A percentile compares a stretch with the other conserved stretches of the same genome.
Conservation (phyloP, 2,329 filamentous ascomycete genomes). For the Blastomyces percursus region DNA sequence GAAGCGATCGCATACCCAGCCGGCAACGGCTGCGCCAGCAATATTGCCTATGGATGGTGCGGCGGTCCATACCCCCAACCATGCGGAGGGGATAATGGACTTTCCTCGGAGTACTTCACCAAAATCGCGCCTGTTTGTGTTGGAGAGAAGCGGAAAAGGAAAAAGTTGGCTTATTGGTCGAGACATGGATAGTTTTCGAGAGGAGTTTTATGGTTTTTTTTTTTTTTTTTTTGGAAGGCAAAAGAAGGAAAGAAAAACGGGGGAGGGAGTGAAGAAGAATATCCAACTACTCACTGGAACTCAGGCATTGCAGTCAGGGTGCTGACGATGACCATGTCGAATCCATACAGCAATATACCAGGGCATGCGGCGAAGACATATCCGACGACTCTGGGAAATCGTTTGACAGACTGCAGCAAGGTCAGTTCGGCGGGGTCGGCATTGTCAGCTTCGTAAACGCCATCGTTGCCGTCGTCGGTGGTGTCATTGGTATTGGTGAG, state of each 20-base stretch:
- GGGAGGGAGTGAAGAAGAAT: background rate
- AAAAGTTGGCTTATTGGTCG: background rate
- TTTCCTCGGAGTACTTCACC: conserved; percentile 22
- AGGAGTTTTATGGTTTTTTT: too few species aligned
- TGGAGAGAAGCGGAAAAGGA: background rate
- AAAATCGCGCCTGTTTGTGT: conserved; percentile 22
- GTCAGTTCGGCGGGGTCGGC: conserved; percentile 7
- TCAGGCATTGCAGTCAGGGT: conserved; percentile 14
- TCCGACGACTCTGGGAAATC: conserved; percentile 12
- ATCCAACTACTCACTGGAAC: conserved; percentile 14
- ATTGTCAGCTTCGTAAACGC: background rate
- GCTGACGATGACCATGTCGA: conserved; percentile 15
- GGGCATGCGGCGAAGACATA: conserved; percentile 12
- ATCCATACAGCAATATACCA: conserved; percentile 14
- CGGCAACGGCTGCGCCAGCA: conserved; percentile 29
- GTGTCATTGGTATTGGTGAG: background rate
- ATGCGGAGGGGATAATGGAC: conserved; percentile 34
- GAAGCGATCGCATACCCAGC: conserved; percentile 32
- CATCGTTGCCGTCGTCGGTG: background rate
- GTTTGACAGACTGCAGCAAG: conserved; percentile 11
- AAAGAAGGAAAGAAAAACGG: background rate
- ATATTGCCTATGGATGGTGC: conserved; percentile 31
- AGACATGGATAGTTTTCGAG: background rate
- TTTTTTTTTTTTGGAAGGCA: too few species aligned
- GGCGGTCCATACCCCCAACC: conserved; percentile 38